Percentiles rank a stretch among this genome's conserved stretches.
phyloP scores from a whole-genome alignment of 2,329 filamentous ascomycete species.

The Thielaviopsis punctulata region DNA sequence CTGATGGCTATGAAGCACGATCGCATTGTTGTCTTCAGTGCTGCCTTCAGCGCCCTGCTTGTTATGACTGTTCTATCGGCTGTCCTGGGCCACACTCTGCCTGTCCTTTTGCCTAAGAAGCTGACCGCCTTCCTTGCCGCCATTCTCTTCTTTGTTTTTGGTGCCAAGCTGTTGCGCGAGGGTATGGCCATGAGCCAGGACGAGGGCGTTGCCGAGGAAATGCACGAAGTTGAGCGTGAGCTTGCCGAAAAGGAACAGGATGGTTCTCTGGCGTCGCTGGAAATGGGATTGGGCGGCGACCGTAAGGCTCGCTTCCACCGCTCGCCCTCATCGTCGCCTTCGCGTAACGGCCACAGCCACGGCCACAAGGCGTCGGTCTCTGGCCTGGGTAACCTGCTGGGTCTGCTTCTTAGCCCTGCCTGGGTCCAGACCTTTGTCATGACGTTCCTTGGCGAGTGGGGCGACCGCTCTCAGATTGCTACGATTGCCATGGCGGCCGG shows the following conservation, averaged over 20 bases:
- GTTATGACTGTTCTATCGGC: conserved; percentile 93
- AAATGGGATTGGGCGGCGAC: conserved; percentile 61
- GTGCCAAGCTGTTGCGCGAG: conserved; percentile 66
- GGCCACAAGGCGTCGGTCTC: conserved; percentile 26
- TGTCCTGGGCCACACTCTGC: conserved; percentile 79
- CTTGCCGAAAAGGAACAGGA: conserved; percentile 85
- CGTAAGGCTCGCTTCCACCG: conserved; percentile 59
- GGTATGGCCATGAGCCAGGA: conserved; percentile 76
- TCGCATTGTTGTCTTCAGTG: conserved; percentile 80
- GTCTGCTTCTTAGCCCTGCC: conserved; percentile 75
- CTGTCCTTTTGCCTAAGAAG: conserved; percentile 75
- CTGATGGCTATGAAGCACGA: conserved; percentile 99
- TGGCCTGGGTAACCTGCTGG: conserved; percentile 73
- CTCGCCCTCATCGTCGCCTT: conserved; percentile 48
- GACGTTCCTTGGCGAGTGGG: conserved; percentile 98
- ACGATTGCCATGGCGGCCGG: conserved; percentile 98
- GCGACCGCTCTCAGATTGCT: conserved; percentile 90
- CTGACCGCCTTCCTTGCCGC: conserved; percentile 79
- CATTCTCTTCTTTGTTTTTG: conserved; percentile 76
- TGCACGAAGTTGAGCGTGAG: conserved; percentile 92
- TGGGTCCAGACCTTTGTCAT: conserved; percentile 99
- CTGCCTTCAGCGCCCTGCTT: conserved; percentile 79
- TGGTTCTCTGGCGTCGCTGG: conserved; percentile 47
- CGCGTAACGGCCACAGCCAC: conserved; percentile 23
- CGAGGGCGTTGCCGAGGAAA: conserved; percentile 87